Base-by-base conservation (phyloP, 2,329 filamentous ascomycete species). In the Aureobasidium sp. region DNA sequence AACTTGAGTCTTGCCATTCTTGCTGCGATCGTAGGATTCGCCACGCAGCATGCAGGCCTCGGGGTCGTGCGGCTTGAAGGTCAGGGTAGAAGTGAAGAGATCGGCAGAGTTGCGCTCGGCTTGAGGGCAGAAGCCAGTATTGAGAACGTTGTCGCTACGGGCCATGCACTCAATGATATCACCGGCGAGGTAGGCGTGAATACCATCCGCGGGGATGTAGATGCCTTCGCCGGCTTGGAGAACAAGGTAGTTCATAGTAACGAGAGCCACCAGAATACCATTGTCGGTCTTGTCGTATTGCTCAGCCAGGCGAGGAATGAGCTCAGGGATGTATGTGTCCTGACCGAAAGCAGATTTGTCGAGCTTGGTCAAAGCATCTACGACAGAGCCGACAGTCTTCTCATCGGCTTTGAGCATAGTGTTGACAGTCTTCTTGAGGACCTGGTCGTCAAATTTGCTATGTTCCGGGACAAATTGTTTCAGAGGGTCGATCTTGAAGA, bases 111-210 rank as follows among this genome's bases (percentile, higher is more conserved):
- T 82, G 14, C 87, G 79, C 51, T 89, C 84, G 0, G 84, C 82
- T 1, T 78, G 78, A 0, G 88, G 87, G 67, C 87, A 91, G 77
- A 92, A 90, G 0, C 88, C 88, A 0, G 83, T 84, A 72, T 89
- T 89, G 55, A 91, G 78, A 1, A 91, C 87, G 63, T 90, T 90
- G 76, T 91, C 86, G 22, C 81, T 85, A 8, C 87, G 81, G 1
- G 88, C 88, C 88, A 91, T 91, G 74, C 87, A 90, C 72, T 91
- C 88, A 67, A 91, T 84, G 57, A 91, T 89, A 70, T 90, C 84
- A 3, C 88, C 88, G 4, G 81, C 81, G 0, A 91, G 77, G 69
- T 90, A 91, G 0, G 87, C 87, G 69, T 91, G 87, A 60, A 90
- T 88, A 5, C 86, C 87, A 66, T 90, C 87, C 0, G 87, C 86